A percentile compares a stretch with the other conserved stretches of the same genome.
Conservation (phyloP, 306 rosid species). For the Neltuma alba region DNA sequence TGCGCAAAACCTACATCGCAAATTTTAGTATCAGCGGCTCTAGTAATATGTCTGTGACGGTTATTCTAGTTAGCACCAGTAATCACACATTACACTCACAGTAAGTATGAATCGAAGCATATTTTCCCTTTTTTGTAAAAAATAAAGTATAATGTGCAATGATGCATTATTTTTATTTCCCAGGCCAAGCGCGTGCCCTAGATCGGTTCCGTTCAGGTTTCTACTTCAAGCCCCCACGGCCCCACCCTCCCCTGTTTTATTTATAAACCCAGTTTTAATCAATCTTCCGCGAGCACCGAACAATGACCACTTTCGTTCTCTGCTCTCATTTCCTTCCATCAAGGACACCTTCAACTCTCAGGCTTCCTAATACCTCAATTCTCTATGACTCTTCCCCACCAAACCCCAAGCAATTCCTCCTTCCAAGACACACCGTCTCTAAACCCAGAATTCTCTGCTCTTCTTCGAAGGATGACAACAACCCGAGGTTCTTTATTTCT, state of each 20-base stretch:
- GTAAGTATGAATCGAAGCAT: no score
- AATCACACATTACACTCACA: no score
- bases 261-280: not conserved
- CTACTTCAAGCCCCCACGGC: not conserved
- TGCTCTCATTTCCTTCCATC: slow-evolving; percentile 45
- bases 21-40: no score
- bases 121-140: no score
- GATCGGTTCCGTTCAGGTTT: not conserved
- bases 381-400: not conserved
- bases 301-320: slow-evolving; percentile 60
- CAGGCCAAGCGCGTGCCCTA: no score
- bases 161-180: no score
- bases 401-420: slow-evolving; percentile 32
- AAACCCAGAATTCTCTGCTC: slow-evolving; percentile 48
- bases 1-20: no score
- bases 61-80: no score
- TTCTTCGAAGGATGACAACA: slow-evolving; percentile 70
- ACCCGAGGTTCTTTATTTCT: slow-evolving; percentile 50
- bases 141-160: no score
- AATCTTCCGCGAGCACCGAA: slow-evolving; percentile 30
- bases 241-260: not conserved
- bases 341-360: slow-evolving; percentile 29
- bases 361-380: slow-evolving; percentile 15
- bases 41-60: no score
- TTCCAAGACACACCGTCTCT: slow-evolving; percentile 35